phyloP scores from a whole-genome alignment of 176 grass and related monocot species.

The Thalia dealbata region DNA sequence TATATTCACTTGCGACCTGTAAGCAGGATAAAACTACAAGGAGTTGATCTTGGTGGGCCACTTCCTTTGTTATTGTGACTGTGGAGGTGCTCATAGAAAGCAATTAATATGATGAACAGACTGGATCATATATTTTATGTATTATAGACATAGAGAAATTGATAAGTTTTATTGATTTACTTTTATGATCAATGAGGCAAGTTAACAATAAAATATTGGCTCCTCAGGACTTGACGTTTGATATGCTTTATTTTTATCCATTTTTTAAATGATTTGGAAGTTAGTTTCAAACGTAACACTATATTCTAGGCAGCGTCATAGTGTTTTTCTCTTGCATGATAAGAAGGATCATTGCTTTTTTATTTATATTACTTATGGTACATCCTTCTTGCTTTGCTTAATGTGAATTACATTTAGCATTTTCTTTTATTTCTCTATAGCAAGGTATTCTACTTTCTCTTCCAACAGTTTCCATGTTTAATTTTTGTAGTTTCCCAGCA shows the following conservation, averaged over 20 bases:
- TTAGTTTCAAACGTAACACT: neutral
- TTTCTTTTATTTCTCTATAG: neutral
- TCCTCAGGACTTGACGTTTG: neutral
- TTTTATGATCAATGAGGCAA: neutral
- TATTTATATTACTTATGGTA: neutral
- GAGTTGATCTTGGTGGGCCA: neutral
- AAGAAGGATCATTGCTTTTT: neutral
- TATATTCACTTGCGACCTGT: neutral
- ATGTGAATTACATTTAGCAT: neutral
- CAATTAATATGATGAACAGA: neutral
- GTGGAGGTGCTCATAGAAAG: neutral
- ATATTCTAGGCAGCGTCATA: neutral
- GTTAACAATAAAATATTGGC: neutral
- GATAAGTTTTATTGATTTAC: neutral
- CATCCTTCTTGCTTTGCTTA: too few relatives aligned
- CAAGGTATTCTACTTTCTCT: conserved; percentile 6
- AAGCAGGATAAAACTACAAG: neutral
- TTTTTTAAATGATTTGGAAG: neutral
- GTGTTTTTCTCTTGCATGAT: neutral
- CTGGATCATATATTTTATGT: neutral
- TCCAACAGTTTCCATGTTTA: neutral
- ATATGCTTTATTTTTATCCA: neutral
- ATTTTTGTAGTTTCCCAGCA: conserved; percentile 72
- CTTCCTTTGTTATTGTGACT: neutral
- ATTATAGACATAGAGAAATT: neutral